Evolutionary conservation across 1,284 basidiomycete genomes (phyloP).

Genomic region (Porodaedalea pini): DNA sequence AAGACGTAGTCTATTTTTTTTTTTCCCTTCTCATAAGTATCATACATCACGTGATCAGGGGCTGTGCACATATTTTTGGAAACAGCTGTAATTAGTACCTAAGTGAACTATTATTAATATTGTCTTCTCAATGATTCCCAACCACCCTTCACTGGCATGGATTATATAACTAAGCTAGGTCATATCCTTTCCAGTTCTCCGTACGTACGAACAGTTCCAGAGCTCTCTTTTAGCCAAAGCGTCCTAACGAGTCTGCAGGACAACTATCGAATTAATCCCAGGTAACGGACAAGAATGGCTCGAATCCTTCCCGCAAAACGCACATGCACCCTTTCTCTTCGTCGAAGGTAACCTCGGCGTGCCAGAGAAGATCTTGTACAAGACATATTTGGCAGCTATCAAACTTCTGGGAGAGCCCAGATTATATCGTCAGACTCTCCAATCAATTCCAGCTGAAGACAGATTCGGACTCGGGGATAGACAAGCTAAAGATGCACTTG

Average conservation of each 20-base stretch:
- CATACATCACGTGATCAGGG: too few relatives aligned
- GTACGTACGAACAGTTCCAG: too few relatives aligned
- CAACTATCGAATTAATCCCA: conserved; percentile 49
- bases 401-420: conserved; percentile 32
- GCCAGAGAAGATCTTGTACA: conserved; percentile 52
- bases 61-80: too few relatives aligned
- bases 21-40: too few relatives aligned
- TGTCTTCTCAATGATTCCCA: neutral
- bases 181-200: too few relatives aligned
- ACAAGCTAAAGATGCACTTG: neutral
- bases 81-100: neutral
- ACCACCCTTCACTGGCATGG: too few relatives aligned
- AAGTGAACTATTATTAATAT: too few relatives aligned
- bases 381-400: conserved; percentile 46
- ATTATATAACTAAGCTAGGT: too few relatives aligned
- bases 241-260: conserved; percentile 21
- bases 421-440: conserved; percentile 28
- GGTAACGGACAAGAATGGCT: conserved; percentile 42
- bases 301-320: conserved; percentile 23
- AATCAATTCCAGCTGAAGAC: neutral
- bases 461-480: conserved; percentile 17
- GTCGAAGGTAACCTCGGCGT: conserved; percentile 60
- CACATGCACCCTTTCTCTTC: conserved; percentile 47
- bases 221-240: too few relatives aligned
- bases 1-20: too few relatives aligned